Conservation (phyloP, 257 asterid genomes). For the Nicotiana knightiana region DNA sequence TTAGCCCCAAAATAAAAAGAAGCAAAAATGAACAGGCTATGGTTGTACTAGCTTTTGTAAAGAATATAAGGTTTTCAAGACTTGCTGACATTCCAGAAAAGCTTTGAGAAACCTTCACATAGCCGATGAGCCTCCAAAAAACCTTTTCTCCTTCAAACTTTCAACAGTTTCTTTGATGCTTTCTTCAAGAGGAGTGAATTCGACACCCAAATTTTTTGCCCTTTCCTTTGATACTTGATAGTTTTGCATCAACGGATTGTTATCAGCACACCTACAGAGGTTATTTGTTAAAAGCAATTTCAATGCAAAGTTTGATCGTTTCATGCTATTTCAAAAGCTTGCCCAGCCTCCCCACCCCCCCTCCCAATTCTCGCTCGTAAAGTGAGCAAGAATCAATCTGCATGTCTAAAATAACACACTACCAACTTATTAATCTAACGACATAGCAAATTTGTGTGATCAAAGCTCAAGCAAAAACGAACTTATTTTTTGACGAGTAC, state of each 20-base stretch:
- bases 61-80: too few relatives aligned
- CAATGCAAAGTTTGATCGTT: neutral
- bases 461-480: neutral
- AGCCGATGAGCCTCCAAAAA: conserved; percentile 26
- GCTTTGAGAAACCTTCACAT: conserved; percentile 8
- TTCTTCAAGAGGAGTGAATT: conserved; percentile 52
- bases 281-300: neutral
- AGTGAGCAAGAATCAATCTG: neutral
- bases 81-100: neutral
- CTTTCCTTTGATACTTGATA: conserved; percentile 62
- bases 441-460: neutral
- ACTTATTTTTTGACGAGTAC: neutral
- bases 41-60: neutral
- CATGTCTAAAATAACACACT: neutral
- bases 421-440: neutral
- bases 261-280: conserved; percentile 57
- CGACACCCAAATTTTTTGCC: conserved; percentile 50
- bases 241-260: conserved; percentile 45
- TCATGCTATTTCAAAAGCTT: neutral
- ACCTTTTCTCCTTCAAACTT: conserved; percentile 59
- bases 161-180: conserved; percentile 64
- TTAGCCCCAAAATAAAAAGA: neutral
- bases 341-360: neutral
- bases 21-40: neutral
- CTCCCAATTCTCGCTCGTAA: neutral